These are phyloP conservation scores for Spathaspora sp. DNA, from an alignment of 805 yeast genomes.

Conservation along the genomic window DNA sequence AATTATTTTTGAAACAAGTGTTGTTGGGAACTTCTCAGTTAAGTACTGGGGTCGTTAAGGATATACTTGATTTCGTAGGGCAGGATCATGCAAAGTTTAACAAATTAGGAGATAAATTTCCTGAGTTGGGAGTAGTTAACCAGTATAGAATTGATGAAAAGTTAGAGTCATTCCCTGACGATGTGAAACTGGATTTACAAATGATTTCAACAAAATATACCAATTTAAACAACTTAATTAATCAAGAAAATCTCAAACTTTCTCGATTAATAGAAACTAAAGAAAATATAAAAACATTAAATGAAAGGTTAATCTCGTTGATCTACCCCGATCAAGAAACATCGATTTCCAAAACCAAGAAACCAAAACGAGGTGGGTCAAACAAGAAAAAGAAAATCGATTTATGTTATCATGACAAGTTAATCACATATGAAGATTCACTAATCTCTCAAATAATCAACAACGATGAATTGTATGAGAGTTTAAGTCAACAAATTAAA, in stretches of 20 bases:
- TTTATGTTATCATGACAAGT: slow-evolving; percentile 50
- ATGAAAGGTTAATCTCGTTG: slow-evolving; percentile 27
- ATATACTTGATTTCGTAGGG: slow-evolving; percentile 19
- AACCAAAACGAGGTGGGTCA: slow-evolving; percentile 17
- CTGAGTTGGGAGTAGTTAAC: slow-evolving; percentile 34
- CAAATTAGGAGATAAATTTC: slow-evolving; percentile 35
- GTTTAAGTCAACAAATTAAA: slow-evolving; percentile 13
- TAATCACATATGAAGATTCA: slow-evolving; percentile 2
- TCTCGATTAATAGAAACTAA: slow-evolving; percentile 25
- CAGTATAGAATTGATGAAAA: slow-evolving; percentile 15
- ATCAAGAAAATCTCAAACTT: slow-evolving; percentile 11
- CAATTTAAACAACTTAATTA: background rate
- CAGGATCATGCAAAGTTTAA: slow-evolving; percentile 17
- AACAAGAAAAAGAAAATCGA: slow-evolving; percentile 38
- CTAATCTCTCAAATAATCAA: slow-evolving; percentile 1
- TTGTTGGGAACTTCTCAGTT: slow-evolving; percentile 13
- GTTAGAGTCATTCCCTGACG: slow-evolving; percentile 6
- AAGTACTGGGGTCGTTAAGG: slow-evolving; percentile 18
- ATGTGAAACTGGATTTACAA: slow-evolving; percentile 5
- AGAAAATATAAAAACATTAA: slow-evolving; percentile 33
- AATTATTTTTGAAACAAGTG: slow-evolving; percentile 30
- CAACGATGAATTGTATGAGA: slow-evolving; percentile 6
- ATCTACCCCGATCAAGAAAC: slow-evolving; percentile 9
- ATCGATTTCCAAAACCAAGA: slow-evolving; percentile 19
- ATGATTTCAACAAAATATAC: background rate